phyloP scores from a whole-genome alignment of 1,139 yeast species.

The Magnusiomyces fungicola region DNA sequence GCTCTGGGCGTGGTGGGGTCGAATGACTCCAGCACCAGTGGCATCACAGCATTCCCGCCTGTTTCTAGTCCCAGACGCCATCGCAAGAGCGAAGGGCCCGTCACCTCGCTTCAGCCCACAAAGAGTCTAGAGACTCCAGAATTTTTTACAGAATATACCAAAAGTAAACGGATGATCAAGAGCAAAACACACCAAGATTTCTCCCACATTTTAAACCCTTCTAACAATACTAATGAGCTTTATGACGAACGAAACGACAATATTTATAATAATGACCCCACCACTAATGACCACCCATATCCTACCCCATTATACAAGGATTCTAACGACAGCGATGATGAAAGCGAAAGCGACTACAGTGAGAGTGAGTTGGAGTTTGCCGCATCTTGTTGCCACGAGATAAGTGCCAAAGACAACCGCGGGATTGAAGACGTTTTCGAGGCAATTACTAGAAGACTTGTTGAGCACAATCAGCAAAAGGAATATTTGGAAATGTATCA shows the following conservation, averaged over 20 bases:
- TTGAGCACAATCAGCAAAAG: constrained; percentile 23
- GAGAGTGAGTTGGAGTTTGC: constrained; percentile 15
- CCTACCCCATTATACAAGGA: constrained; percentile 9
- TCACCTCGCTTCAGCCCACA: neutral
- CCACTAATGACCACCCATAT: neutral
- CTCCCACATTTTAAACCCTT: neutral
- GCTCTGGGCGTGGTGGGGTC: neutral
- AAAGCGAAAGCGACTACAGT: constrained; percentile 19
- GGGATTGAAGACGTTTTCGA: constrained; percentile 35
- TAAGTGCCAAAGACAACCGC: constrained; percentile 33
- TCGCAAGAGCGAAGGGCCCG: neutral
- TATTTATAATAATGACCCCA: constrained; percentile 7
- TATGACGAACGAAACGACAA: neutral
- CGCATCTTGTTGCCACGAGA: constrained; percentile 32
- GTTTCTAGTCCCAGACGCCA: neutral
- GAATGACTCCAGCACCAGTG: neutral
- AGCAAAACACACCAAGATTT: neutral
- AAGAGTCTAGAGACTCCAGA: constrained; percentile 1
- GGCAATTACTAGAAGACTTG: constrained; percentile 30
- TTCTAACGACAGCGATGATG: constrained; percentile 17
- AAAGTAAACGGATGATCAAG: neutral
- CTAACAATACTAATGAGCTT: neutral
- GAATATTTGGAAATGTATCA: neutral
- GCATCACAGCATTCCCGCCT: neutral
- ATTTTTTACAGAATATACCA: neutral